phyloP scores from a whole-genome alignment of 495 filamentous ascomycete species.

The Xylaria grammica region DNA sequence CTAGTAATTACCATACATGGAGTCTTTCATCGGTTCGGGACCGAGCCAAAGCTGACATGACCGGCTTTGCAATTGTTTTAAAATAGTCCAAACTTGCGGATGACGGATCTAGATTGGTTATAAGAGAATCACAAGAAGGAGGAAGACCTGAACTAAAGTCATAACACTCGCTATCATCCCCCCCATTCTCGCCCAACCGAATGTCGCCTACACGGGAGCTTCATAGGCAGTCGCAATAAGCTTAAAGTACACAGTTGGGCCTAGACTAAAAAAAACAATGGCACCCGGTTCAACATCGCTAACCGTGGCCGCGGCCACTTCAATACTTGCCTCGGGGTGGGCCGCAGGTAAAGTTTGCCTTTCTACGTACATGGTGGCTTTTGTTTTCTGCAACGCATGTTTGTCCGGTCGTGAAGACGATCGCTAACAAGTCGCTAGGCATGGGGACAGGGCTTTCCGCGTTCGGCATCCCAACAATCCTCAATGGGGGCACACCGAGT shows the following conservation, averaged over 20 bases:
- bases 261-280: constrained; percentile 10
- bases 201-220: neutral
- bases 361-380: neutral
- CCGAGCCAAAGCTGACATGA: neutral
- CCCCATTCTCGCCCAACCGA: neutral
- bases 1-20: no score
- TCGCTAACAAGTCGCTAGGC: constrained; percentile 25
- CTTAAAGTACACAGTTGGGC: neutral
- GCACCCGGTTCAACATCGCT: constrained; percentile 9
- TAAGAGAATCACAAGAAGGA: constrained; percentile 3
- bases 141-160: neutral
- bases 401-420: neutral
- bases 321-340: constrained; percentile 22
- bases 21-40: neutral
- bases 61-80: neutral
- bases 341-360: constrained; percentile 19
- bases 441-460: constrained; percentile 35
- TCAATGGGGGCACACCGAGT: constrained; percentile 27
- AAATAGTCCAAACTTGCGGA: neutral
- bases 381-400: neutral
- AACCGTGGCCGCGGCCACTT: constrained; percentile 1
- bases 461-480: constrained; percentile 35
- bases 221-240: neutral
- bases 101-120: neutral
- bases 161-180: neutral